Conservation (phyloP, 2,329 filamentous ascomycete species). For the Scedosporium aurantiacum region DNA sequence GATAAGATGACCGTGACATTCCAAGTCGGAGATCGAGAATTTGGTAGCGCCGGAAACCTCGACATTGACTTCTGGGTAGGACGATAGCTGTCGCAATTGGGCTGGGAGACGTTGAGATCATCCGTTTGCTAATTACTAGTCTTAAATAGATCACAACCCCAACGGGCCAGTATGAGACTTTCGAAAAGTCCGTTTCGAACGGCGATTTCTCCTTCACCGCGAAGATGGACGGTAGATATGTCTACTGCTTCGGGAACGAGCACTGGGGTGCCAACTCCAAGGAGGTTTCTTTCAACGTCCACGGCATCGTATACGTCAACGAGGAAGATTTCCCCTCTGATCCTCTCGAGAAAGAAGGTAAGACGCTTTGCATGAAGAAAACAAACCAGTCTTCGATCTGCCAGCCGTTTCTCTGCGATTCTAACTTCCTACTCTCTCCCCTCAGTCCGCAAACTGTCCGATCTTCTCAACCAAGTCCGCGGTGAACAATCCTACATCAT, state of each 20-base stretch:
- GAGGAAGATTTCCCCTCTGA: slow-evolving; percentile 76
- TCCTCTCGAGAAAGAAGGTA: slow-evolving; percentile 84
- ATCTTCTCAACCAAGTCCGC: slow-evolving; percentile 83
- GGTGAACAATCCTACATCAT: slow-evolving; percentile 98
- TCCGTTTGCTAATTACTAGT: slow-evolving; percentile 11
- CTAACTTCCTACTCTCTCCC: not conserved
- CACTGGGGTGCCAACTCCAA: slow-evolving; percentile 94
- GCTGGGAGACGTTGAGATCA: not conserved
- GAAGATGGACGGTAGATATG: slow-evolving; percentile 73
- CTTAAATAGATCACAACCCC: slow-evolving; percentile 63
- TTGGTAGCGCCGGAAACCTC: slow-evolving; percentile 85
- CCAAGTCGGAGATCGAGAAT: slow-evolving; percentile 94
- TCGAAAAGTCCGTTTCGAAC: slow-evolving; percentile 71
- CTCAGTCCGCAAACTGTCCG: slow-evolving; percentile 68
- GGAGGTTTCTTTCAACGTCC: slow-evolving; percentile 98
- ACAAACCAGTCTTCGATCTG: too few species aligned
- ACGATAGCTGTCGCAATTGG: not conserved
- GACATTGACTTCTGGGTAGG: slow-evolving; percentile 96
- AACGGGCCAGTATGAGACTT: slow-evolving; percentile 60
- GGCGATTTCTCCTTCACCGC: slow-evolving; percentile 92
- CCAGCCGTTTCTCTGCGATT: slow-evolving; percentile 8
- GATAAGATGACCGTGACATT: slow-evolving; percentile 98
- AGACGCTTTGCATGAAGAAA: slow-evolving; percentile 13
- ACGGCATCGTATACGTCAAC: slow-evolving; percentile 94
- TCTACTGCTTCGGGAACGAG: slow-evolving; percentile 99